phyloP scores from a whole-genome alignment of 2,329 filamentous ascomycete genomes.

The Paracoccidioides brasiliensis region DNA sequence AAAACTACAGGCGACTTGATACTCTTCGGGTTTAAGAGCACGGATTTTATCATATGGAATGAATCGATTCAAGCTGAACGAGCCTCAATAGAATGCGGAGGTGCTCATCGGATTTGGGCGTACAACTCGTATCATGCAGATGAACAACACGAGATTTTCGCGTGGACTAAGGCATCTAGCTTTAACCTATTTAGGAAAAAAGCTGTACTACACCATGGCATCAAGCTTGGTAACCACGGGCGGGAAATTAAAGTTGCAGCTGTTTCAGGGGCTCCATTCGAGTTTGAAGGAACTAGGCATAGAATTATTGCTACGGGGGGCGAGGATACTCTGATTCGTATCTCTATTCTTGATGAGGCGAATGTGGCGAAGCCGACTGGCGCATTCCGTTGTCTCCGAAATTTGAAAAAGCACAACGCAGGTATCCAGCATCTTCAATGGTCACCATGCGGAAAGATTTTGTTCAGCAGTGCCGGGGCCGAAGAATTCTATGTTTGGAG shows the following conservation, averaged over 20 bases:
- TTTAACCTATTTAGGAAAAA: constrained; percentile 36
- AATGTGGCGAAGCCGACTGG: constrained; percentile 12
- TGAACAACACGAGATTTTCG: constrained; percentile 40
- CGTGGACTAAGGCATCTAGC: constrained; percentile 59
- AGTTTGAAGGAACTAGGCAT: constrained; percentile 4
- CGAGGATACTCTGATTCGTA: constrained; percentile 61
- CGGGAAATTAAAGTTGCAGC: constrained; percentile 64
- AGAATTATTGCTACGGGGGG: constrained; percentile 52
- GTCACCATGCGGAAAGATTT: constrained; percentile 50
- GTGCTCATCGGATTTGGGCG: constrained; percentile 66
- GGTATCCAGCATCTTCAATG: constrained; percentile 73
- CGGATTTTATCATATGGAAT: constrained; percentile 71
- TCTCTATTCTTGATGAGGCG: constrained; percentile 36
- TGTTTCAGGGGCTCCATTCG: constrained; percentile 21
- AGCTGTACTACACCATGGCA: constrained; percentile 30
- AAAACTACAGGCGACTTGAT: constrained; percentile 43
- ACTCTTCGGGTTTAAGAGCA: constrained; percentile 69
- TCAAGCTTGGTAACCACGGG: constrained; percentile 66
- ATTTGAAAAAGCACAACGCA: constrained; percentile 64
- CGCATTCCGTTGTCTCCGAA: constrained; percentile 42
- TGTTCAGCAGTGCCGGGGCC: constrained; percentile 76
- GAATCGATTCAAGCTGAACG: constrained; percentile 57
- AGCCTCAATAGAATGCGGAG: constrained; percentile 65
- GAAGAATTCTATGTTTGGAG: constrained; percentile 88
- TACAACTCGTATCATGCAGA: constrained; percentile 28